Evolutionary conservation across 441 rosid species (phyloP).

Genomic region (Jatropha podagrica): DNA sequence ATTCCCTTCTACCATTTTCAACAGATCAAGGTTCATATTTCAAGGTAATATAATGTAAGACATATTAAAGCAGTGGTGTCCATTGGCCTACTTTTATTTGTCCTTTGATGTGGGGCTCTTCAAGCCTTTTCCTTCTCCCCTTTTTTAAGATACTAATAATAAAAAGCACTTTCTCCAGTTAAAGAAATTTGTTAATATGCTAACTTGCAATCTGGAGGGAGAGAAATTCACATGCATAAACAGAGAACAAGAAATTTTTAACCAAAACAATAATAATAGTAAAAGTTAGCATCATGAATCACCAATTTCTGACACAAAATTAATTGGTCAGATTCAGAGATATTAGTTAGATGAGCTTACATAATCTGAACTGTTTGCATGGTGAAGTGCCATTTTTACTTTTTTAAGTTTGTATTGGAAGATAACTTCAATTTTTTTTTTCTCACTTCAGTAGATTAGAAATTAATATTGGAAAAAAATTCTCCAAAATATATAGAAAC

Average conservation of each 20-base stretch:
- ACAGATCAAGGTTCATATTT: background rate
- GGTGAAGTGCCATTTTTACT: background rate
- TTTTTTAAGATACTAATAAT: background rate
- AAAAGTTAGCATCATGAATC: background rate
- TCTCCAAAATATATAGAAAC: background rate
- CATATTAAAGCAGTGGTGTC: background rate
- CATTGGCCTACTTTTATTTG: background rate
- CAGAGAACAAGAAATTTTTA: background rate
- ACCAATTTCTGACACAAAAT: background rate
- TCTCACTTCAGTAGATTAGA: constrained; percentile 8
- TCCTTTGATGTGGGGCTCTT: background rate
- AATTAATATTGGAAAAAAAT: background rate
- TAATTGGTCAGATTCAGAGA: background rate
- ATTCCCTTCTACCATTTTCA: background rate
- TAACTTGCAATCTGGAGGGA: background rate
- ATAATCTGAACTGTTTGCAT: constrained; percentile 6
- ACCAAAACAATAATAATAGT: background rate
- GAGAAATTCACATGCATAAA: background rate
- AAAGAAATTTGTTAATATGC: background rate
- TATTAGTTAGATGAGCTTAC: background rate
- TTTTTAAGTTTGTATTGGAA: background rate
- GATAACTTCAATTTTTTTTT: background rate
- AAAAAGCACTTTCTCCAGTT: background rate
- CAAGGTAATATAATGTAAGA: background rate
- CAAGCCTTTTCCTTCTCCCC: background rate